A percentile compares a stretch with the other conserved stretches of the same genome.
These are phyloP conservation scores for Monascus ruber DNA, from an alignment of 2,329 filamentous ascomycete species.

Conservation along the genomic window DNA sequence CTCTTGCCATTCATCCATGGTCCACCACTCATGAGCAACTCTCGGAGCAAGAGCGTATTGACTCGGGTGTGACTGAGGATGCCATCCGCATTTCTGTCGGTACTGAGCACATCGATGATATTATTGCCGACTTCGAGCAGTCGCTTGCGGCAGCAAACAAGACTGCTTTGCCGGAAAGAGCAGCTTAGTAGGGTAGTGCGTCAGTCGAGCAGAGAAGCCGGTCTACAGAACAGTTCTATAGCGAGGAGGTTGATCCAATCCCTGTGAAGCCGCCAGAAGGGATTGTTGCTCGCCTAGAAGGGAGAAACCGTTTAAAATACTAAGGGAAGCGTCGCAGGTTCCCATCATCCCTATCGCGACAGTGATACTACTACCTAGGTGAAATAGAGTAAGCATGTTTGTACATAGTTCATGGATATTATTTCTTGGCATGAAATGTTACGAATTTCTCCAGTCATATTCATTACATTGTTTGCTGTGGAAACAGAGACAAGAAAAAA, in stretches of 20 bases:
- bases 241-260: neutral
- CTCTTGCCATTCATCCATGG: conserved; percentile 89
- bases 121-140: conserved; percentile 90
- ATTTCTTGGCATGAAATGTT: too few species aligned
- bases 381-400: neutral
- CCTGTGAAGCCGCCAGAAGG: neutral
- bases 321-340: neutral
- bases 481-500: too few species aligned
- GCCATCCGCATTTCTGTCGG: conserved; percentile 92
- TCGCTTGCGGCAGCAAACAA: conserved; percentile 53
- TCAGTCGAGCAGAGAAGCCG: neutral
- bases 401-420: neutral
- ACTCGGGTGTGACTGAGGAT: conserved; percentile 75
- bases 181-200: neutral
- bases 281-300: neutral
- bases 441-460: too few species aligned
- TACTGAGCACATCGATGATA: conserved; percentile 94
- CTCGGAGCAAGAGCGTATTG: conserved; percentile 64
- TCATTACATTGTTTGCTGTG: too few species aligned
- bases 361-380: too few species aligned
- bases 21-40: conserved; percentile 92
- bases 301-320: neutral
- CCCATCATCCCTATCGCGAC: too few species aligned
- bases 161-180: neutral
- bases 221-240: neutral